Evolutionary conservation across 2,329 filamentous ascomycete species (phyloP), one percentile per base, ranked within the genome.

Genomic region (Claviceps citrina): DNA sequence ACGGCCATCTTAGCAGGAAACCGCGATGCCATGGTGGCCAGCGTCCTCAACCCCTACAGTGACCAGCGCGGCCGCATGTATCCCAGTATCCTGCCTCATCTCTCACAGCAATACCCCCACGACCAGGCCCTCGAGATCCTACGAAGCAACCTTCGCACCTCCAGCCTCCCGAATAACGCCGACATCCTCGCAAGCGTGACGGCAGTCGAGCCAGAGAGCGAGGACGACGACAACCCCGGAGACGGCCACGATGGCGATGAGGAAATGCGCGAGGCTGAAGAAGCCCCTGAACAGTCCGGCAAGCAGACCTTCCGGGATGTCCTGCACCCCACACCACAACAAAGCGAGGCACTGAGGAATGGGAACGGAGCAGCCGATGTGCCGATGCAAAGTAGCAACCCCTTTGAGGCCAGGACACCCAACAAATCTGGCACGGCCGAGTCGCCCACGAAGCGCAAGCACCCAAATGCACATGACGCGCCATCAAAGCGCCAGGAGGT

Each of bases 41-140:
- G 84, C 55, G 77, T 93, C 10, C 64, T 95, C 43, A 85, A 91
- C 57, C 84, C 85, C 1, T 74, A 78, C 57, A 63, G 76, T 46
- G 66, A 77, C 52, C 65, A 73, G 51, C 69, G 77, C 54, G 72
- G 78, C 31, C 66, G 74, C 46, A 71, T 74, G 38, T 73, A 77
- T 44, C 69, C 81, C 22, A 91, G 80, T 55, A 79, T 94, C 36
- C 60, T 94, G 36, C 87, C 89, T 0, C 82, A 93, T 50, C 63
- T 95, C 20, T 73, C 76, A 7, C 71, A 77, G 40, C 70, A 73
- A 38, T 83, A 77, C 50, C 67, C 76, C 0, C 57, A 68, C 9
- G 72, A 79, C 37, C 65, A 73, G 42, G 71, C 70, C 13, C 73
- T 91, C 1, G 87, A 95, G 58, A 70, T 81, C 8, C 57, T 95